A percentile compares a stretch with the other conserved stretches of the same genome.
These are phyloP conservation scores for Fraxinus americana DNA, from an alignment of 257 asterid species.

Conservation along the genomic window DNA sequence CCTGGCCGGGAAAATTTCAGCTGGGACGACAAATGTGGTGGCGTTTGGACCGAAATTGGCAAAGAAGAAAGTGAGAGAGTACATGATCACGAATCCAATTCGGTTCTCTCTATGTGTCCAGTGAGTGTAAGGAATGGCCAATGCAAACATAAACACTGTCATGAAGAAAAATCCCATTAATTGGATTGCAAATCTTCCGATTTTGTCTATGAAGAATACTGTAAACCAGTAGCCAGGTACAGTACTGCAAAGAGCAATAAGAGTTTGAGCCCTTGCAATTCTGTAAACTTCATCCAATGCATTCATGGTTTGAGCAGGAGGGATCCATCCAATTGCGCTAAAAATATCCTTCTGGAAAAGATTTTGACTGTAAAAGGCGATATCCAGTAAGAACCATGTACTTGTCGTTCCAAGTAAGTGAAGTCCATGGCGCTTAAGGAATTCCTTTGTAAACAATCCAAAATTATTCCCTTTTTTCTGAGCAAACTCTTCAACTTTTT, in stretches of 20 bases:
- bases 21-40: conserved; percentile 63
- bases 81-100: conserved; percentile 50
- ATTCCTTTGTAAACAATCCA: conserved; percentile 40
- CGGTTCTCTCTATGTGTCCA: conserved; percentile 49
- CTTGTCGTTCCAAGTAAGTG: conserved; percentile 52
- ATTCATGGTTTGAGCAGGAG: conserved; percentile 47
- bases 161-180: conserved; percentile 61
- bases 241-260: conserved; percentile 54
- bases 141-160: conserved; percentile 56
- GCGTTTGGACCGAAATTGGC: conserved; percentile 64
- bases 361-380: conserved; percentile 56
- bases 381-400: conserved; percentile 58
- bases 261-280: conserved; percentile 51
- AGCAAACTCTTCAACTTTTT: conserved; percentile 9
- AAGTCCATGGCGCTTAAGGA: conserved; percentile 44
- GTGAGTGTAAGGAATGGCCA: conserved; percentile 54
- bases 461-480: conserved; percentile 20
- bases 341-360: conserved; percentile 55
- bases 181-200: conserved; percentile 56
- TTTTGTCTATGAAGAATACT: conserved; percentile 41
- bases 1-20: conserved; percentile 62
- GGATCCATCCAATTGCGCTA: conserved; percentile 57
- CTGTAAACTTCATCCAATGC: conserved; percentile 50
- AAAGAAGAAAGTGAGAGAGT: conserved; percentile 55
- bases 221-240: conserved; percentile 72